Conservation (phyloP, 164 flowering plant species). For the Magnolia kwangsiensis region DNA sequence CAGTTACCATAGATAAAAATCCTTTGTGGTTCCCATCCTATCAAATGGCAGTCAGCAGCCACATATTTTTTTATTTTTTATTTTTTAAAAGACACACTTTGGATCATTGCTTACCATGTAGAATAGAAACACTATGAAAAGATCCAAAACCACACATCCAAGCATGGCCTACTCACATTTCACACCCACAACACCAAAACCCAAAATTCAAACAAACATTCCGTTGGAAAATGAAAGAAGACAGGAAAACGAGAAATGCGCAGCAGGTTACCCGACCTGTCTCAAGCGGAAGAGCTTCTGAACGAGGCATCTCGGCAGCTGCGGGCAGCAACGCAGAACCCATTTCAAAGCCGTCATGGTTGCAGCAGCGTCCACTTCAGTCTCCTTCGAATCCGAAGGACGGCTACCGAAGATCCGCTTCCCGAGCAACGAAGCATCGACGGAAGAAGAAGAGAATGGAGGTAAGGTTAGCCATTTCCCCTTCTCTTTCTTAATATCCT, state of each 20-base stretch:
- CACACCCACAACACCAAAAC: neutral
- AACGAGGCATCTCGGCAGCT: conserved; percentile 69
- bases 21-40: too few species aligned
- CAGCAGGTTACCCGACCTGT: conserved; percentile 43
- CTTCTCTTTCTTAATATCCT: conserved; percentile 7
- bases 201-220: neutral
- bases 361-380: neutral
- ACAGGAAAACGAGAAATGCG: neutral
- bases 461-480: conserved; percentile 68
- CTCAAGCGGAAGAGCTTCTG: conserved; percentile 94
- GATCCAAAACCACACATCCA: neutral
- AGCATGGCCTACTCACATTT: neutral
- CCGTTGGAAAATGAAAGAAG: neutral
- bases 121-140: too few species aligned
- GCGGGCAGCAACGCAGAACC: conserved; percentile 81
- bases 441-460: conserved; percentile 36
- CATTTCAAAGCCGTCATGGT: conserved; percentile 73
- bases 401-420: conserved; percentile 26
- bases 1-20: too few species aligned
- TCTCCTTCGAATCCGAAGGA: neutral
- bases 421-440: conserved; percentile 36
- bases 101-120: too few species aligned
- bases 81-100: too few species aligned
- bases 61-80: too few species aligned
- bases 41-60: too few species aligned